Evolutionary conservation across 345 rosid species (phyloP), one percentile per base, ranked within the genome.

Genomic region (Syzygium aromaticum): DNA sequence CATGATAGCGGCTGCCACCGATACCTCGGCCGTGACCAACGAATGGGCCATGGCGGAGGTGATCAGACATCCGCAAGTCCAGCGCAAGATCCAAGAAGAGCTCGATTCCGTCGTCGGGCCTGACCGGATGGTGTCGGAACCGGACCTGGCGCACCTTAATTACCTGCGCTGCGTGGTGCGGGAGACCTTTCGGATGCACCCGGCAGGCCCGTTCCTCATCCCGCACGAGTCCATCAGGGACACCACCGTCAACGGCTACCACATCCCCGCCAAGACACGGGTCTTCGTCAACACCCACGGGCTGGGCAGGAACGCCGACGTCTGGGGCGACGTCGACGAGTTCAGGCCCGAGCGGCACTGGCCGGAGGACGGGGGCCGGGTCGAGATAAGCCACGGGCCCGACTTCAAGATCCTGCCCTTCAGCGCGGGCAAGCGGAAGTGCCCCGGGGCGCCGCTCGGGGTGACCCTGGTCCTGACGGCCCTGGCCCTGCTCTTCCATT

Each of bases 41-140:
- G 99, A 97, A 91, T 97, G 99, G 99, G 98, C 98, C 54, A 95
- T 97, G 99, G 92, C 98, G 2, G 99, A 97, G 90, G 97, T 94
- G 84, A 95, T 97, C 52, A 95, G 92, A 88, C 95, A 97, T 86
- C 98, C 98, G 40, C 90, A 90, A 87, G 97, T 96, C 88, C 94
- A 93, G 52, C 91, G 53, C 5, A 95, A 92, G 86, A 92, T 97
- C 84, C 98, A 97, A 86, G 87, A 92, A 38, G 99, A 97, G 88
- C 94, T 97, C 3, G 98, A 97, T 77, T 54, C 67, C 10, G 86
- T 94, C 0, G 98, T 97, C 54, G 98, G 99, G 43, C 86, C 86
- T 14, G 38, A 92, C n/a, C 91, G 98, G 4, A 91, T 94, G 97
- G 99, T 97, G 30, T 52, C 61, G 0, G 98, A 97, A 88, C 89